phyloP scores from a whole-genome alignment of 1,284 basidiomycete species.

The Pseudozyma flocculosa region DNA sequence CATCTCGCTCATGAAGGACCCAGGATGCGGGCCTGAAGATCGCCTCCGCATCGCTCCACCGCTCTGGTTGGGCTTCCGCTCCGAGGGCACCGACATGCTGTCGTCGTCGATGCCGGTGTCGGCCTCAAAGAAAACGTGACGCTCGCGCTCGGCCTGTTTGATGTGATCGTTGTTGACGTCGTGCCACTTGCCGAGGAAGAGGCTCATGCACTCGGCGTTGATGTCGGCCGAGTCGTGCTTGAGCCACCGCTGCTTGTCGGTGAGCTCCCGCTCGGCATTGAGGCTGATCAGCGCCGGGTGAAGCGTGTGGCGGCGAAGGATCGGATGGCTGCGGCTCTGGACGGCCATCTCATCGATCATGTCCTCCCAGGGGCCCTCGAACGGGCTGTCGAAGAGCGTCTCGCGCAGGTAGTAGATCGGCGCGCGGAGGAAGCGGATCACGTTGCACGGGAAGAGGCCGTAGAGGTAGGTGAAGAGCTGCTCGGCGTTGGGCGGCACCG shows the following conservation, averaged over 20 bases:
- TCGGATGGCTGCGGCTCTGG: conserved; percentile 59
- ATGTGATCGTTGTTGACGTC: conserved; percentile 30
- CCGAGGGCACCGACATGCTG: conserved; percentile 17
- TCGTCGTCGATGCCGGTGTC: conserved; percentile 19
- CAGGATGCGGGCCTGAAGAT: too few species aligned
- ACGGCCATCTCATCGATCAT: conserved; percentile 66
- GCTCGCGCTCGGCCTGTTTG: conserved; percentile 21
- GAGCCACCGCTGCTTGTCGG: conserved; percentile 68
- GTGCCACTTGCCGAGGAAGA: conserved; percentile 43
- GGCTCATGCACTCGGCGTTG: conserved; percentile 67
- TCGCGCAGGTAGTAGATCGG: conserved; percentile 70
- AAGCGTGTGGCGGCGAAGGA: conserved; percentile 71
- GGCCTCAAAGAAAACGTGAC: conserved; percentile 9
- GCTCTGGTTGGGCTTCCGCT: conserved; percentile 1
- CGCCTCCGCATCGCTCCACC: too few species aligned
- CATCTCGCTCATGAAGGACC: conserved; percentile 5
- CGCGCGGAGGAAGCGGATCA: conserved; percentile 71
- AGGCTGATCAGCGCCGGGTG: conserved; percentile 73
- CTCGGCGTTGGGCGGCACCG: conserved; percentile 44
- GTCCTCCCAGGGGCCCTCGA: conserved; percentile 60
- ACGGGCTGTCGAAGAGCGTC: conserved; percentile 64
- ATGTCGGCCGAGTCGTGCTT: conserved; percentile 70
- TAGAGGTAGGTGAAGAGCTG: conserved; percentile 72
- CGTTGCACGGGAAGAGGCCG: conserved; percentile 82
- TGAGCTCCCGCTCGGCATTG: conserved; percentile 68